These are phyloP conservation scores for Aquilaria agallochum DNA, from an alignment of 441 rosid species.

Conservation along the genomic window DNA sequence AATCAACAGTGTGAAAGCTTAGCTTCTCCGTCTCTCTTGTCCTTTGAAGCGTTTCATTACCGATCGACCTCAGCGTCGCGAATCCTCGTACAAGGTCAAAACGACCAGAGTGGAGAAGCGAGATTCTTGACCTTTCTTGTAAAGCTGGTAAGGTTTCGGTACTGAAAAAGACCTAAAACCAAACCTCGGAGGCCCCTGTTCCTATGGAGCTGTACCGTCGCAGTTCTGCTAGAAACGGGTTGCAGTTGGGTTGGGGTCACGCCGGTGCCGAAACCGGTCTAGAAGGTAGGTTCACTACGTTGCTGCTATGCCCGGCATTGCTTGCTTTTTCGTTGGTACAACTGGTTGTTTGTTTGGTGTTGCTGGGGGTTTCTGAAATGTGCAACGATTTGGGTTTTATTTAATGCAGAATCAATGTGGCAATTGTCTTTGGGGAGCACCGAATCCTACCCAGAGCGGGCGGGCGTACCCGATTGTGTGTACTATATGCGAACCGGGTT, in stretches of 20 bases:
- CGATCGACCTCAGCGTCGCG: background rate
- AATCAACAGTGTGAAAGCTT: background rate
- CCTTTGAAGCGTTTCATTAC: background rate
- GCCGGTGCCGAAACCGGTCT: constrained; percentile 46
- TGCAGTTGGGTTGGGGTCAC: constrained; percentile 63
- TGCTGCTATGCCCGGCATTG: constrained; percentile 2
- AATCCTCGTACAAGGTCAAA: no score
- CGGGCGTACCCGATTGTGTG: constrained; percentile 64
- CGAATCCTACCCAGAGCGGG: constrained; percentile 69
- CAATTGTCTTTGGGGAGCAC: constrained; percentile 39
- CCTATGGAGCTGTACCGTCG: constrained; percentile 74
- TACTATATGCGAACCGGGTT: constrained; percentile 83
- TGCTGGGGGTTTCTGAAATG: constrained; percentile 25
- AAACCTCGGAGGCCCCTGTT: background rate
- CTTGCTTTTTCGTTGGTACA: constrained; percentile 6
- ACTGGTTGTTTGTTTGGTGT: no score
- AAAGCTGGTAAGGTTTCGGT: background rate
- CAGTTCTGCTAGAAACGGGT: constrained; percentile 43
- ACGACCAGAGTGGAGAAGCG: no score
- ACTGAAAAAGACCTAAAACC: no score
- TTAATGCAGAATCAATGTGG: constrained; percentile 69
- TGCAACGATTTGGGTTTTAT: constrained; percentile 6
- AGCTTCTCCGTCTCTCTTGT: background rate
- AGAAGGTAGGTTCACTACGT: constrained; percentile 37
- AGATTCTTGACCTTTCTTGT: background rate